Evolutionary conservation across 495 filamentous ascomycete species (phyloP), one percentile per base, ranked within the genome.

Genomic region (Aspergillus affinis): DNA sequence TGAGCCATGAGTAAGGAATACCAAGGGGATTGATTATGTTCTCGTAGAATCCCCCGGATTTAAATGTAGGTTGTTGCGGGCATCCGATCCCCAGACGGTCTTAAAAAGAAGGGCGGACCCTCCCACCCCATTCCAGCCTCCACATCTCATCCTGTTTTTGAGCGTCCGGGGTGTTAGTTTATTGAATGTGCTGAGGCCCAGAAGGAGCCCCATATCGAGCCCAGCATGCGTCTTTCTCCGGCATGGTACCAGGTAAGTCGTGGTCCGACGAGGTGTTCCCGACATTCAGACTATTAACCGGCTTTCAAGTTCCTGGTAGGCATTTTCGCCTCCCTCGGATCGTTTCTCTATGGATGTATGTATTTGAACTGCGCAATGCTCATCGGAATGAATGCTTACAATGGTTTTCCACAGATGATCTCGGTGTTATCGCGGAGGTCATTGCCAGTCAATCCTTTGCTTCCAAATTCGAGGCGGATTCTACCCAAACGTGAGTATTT

Each of bases 271-370:
- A 19, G 10, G 27, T 10, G 41, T 29, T 20, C 21, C 19, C 51
- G 36, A 41, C n/a, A 17, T n/a, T 55, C 59, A 55, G 62, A 70
- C 61, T 70, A 26, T 26, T 26, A 49, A 63, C 12, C 45, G 17
- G 1, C 45, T 56, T 69, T 47, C 21, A 54, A 86, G 81, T 84
- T 85, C 66, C 77, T 86, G 59, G 81, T 86, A 19, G 81, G 82
- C 71, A 77, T 86, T 46, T 87, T 87, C 68, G 84, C 84, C 69
- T 86, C 83, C 6, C 71, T 86, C 32, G 84, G 84, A 51, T 85
- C 82, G 18, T 80, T 86, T 59, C 78, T 86, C 27, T 88, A 76
- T 68, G 85, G 84, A 63, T 84, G 74, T 77, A 60, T 45, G 74
- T 70, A 47, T 17, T 32, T 3, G 23, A 0, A 27, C 15, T n/a